phyloP scores from a whole-genome alignment of 768 basidiomycete species.

The Lyophyllum decastes region DNA sequence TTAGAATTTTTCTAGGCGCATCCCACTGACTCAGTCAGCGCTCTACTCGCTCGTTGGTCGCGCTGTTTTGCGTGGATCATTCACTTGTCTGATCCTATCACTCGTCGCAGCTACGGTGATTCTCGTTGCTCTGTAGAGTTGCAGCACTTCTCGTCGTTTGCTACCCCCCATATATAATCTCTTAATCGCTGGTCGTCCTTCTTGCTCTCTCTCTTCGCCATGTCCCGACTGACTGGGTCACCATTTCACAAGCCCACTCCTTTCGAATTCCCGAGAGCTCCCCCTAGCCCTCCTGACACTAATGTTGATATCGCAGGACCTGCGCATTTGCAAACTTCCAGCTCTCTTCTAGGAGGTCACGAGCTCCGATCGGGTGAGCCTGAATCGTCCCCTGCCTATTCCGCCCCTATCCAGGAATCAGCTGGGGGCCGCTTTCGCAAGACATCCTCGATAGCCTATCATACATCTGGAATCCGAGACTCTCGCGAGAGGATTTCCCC shows the following conservation, averaged over 20 bases:
- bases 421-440: conserved; percentile 40
- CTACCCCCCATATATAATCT: background rate
- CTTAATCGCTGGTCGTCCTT: conserved; percentile 12
- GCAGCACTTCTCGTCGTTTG: background rate
- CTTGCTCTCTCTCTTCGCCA: conserved; percentile 18
- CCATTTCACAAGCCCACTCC: conserved; percentile 47
- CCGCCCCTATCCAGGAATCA: conserved; percentile 27
- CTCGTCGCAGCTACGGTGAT: conserved; percentile 6
- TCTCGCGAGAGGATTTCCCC: conserved; percentile 39
- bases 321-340: conserved; percentile 6
- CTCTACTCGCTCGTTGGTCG: background rate
- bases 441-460: conserved; percentile 56
- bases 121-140: conserved; percentile 8
- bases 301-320: conserved; percentile 22
- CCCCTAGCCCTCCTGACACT: conserved; percentile 45
- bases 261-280: conserved; percentile 43
- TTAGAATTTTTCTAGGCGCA: background rate
- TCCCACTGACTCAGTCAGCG: background rate
- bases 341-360: conserved; percentile 15
- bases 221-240: conserved; percentile 45
- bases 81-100: conserved; percentile 8
- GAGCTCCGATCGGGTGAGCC: conserved; percentile 7
- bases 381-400: conserved; percentile 11
- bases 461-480: conserved; percentile 47
- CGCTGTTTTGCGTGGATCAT: background rate